Evolutionary conservation across 805 yeast genomes (phyloP).

Genomic region (Wickerhamiella kurtzmanii): DNA sequence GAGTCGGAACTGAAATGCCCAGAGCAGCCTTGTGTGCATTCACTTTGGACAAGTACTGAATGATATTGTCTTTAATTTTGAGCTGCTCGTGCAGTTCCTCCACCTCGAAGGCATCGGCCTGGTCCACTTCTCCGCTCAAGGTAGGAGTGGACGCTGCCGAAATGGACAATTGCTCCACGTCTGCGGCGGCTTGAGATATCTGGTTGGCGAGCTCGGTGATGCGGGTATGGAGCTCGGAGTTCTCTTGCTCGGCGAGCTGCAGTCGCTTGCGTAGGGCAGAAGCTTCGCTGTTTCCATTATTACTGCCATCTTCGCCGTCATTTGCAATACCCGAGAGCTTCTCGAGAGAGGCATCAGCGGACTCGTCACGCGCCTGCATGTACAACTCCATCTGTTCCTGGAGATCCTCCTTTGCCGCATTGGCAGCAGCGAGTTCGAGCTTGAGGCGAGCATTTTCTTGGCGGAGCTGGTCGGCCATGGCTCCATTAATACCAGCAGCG

Average conservation of each 20-base stretch:
- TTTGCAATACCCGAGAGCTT: slow-evolving; percentile 11
- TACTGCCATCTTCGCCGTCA: not conserved
- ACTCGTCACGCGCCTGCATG: slow-evolving; percentile 8
- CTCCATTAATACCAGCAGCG: slow-evolving; percentile 22
- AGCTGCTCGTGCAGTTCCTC: slow-evolving; percentile 39
- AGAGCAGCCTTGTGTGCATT: not conserved
- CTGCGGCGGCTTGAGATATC: slow-evolving; percentile 12
- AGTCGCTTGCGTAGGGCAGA: slow-evolving; percentile 1
- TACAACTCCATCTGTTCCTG: slow-evolving; percentile 17
- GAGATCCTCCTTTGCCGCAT: slow-evolving; percentile 16
- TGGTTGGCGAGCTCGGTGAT: slow-evolving; percentile 12
- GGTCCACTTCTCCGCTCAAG: slow-evolving; percentile 14
- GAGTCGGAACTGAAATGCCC: not conserved
- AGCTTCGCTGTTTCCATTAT: not conserved
- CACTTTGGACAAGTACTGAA: slow-evolving; percentile 5
- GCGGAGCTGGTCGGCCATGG: slow-evolving; percentile 50
- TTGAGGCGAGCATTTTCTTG: slow-evolving; percentile 33
- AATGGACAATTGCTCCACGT: slow-evolving; percentile 5
- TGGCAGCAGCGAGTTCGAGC: slow-evolving; percentile 9
- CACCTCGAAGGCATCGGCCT: slow-evolving; percentile 44
- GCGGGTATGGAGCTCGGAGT: slow-evolving; percentile 13
- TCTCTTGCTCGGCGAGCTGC: slow-evolving; percentile 9
- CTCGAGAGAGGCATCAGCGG: slow-evolving; percentile 18
- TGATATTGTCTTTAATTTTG: slow-evolving; percentile 8
- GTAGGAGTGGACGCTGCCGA: not conserved